Evolutionary conservation across 768 basidiomycete genomes (phyloP), one percentile per base, ranked within the genome.

Genomic region (Cystobasidium tubakii): DNA sequence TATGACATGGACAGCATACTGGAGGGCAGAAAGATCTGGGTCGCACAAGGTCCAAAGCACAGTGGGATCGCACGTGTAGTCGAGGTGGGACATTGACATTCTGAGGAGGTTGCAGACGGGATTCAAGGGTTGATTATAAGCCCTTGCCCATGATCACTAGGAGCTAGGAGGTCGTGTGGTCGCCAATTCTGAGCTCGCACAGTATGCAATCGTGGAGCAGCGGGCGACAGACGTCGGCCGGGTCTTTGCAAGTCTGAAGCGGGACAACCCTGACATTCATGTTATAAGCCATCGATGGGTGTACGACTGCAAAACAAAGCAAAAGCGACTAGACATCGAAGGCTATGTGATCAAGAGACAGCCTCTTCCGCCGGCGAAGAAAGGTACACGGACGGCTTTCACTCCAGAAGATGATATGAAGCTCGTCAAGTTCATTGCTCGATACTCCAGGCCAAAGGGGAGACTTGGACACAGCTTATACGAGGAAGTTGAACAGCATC

Each of bases 141-240:
- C 36, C 44, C n/a, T n/a, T n/a, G 17, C 27, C 3, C 17, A 12
- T 36, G 27, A 19, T 15, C 23, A 21, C 17, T 27, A 67, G 66
- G 43, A 50, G 6, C 46, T 67, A 1, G 66, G 66, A 33, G 66
- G 66, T 21, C 27, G 31, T 21, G 34, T 54, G 9, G 29, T 50
- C 12, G 25, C 66, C 29, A 54, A 54, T 19, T 19, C 66, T 46
- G 66, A 50, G 53, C 2, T 34, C 46, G 66, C 66, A 4, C 66
- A 67, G 50, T 67, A 67, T 54, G 66, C 66, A 29, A 33, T 67
- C 21, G 44, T 67, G 4, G 66, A 67, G 31, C 42, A 67, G 29
- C 17, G 50, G 6, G 66, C 66, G 17, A 42, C 44, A 19, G 66
- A 67, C 44, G 44, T 67, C 19, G 42, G 29, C 15, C 42, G 31